Conservation (phyloP, 139 green algal species). For the Closterium sp. region DNA sequence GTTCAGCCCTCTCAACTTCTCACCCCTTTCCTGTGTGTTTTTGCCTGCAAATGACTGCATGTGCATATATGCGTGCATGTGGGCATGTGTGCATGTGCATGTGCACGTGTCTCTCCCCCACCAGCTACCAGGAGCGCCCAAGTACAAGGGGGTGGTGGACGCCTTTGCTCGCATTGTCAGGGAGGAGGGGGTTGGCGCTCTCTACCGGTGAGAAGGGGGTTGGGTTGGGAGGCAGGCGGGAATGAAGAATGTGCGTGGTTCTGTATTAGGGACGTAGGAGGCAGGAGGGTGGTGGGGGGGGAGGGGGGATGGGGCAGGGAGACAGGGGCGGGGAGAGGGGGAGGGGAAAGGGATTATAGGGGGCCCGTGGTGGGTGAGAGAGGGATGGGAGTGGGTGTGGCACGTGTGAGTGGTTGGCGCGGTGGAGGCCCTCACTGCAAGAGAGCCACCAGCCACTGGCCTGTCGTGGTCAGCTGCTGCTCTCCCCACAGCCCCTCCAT, state of each 20-base stretch:
- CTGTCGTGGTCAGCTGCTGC: too few relatives aligned
- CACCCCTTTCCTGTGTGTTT: too few relatives aligned
- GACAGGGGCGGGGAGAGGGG: background rate
- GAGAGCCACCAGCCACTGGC: too few relatives aligned
- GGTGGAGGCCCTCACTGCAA: too few relatives aligned
- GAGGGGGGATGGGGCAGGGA: background rate
- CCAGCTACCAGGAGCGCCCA: background rate
- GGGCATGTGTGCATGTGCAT: too few relatives aligned
- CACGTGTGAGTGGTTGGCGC: too few relatives aligned
- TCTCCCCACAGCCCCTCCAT: background rate
- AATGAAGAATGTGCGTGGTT: background rate
- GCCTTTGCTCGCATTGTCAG: slow-evolving; percentile 52
- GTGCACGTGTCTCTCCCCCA: background rate
- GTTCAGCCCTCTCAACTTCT: too few relatives aligned
- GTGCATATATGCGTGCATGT: too few relatives aligned
- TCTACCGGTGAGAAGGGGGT: slow-evolving; percentile 78
- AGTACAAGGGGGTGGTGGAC: slow-evolving; percentile 38
- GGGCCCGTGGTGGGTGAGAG: too few relatives aligned
- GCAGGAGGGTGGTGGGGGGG: background rate
- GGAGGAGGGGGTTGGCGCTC: slow-evolving; percentile 75
- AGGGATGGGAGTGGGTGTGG: too few relatives aligned
- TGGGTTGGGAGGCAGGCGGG: too few relatives aligned
- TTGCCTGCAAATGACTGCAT: background rate
- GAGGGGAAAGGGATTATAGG: too few relatives aligned
- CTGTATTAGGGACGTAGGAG: background rate